phyloP scores from a whole-genome alignment of 2,329 filamentous ascomycete species.

The Cercospora zeina region DNA sequence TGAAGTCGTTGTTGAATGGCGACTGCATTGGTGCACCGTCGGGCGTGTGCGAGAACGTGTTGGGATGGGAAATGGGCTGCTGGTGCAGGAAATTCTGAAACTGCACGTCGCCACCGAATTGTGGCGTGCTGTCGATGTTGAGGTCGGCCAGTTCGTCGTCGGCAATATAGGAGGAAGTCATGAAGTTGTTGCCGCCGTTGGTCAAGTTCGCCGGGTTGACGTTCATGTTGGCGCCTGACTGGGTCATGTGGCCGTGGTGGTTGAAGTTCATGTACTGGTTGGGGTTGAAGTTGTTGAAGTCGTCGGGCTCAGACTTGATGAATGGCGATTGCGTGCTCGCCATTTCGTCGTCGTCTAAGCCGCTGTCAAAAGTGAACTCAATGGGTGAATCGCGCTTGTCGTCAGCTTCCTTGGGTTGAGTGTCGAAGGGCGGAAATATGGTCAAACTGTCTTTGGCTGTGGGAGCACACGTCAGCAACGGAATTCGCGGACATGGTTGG shows the following conservation, averaged over 20 bases:
- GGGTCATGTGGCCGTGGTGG: constrained; percentile 32
- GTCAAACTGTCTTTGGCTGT: constrained; percentile 35
- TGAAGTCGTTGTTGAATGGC: constrained; percentile 76
- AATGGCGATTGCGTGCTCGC: constrained; percentile 59
- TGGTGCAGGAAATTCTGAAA: constrained; percentile 52
- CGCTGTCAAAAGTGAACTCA: constrained; percentile 39
- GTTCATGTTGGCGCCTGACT: constrained; percentile 53
- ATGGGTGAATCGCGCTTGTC: constrained; percentile 42
- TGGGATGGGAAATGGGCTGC: constrained; percentile 62
- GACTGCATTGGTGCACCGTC: constrained; percentile 91
- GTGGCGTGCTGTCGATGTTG: constrained; percentile 42
- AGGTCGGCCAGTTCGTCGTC: constrained; percentile 88
- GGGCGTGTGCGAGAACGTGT: constrained; percentile 83
- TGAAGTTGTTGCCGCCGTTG: constrained; percentile 53
- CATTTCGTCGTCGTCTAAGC: constrained; percentile 46
- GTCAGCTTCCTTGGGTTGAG: constrained; percentile 29
- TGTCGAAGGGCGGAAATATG: constrained; percentile 40
- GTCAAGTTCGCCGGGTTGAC: constrained; percentile 84
- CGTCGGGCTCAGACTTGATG: constrained; percentile 67
- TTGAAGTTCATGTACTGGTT: constrained; percentile 41
- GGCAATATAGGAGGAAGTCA: constrained; percentile 71
- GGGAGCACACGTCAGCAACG: constrained; percentile 24
- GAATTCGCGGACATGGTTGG: constrained; percentile 19
- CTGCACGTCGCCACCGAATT: constrained; percentile 38
- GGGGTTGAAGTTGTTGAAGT: constrained; percentile 56